Conservation (phyloP, 768 basidiomycete genomes). For the Lanmaoa rubissima region DNA sequence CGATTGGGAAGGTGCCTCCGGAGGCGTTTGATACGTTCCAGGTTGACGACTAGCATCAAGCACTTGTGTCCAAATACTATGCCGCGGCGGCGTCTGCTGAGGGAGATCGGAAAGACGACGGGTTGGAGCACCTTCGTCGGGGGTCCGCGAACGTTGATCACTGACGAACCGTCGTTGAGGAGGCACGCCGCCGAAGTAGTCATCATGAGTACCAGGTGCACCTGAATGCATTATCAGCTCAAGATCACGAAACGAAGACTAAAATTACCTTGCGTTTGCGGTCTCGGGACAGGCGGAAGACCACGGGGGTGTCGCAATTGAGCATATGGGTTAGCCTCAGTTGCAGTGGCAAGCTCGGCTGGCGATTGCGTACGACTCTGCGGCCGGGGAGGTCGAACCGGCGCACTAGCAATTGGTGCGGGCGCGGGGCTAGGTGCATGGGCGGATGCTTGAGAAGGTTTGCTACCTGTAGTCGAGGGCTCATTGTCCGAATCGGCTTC, state of each 20-base stretch:
- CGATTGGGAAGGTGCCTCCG: slow-evolving; percentile 34
- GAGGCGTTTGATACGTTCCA: slow-evolving; percentile 35
- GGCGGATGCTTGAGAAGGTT: slow-evolving; percentile 26
- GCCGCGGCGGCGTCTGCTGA: slow-evolving; percentile 49
- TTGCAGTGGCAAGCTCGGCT: slow-evolving; percentile 28
- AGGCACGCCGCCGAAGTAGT: slow-evolving; percentile 34
- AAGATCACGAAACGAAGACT: neutral
- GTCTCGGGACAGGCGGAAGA: slow-evolving; percentile 61
- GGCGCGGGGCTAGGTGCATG: slow-evolving; percentile 22
- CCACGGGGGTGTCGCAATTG: slow-evolving; percentile 59
- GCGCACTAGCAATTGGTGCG: slow-evolving; percentile 17
- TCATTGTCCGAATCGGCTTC: slow-evolving; percentile 63
- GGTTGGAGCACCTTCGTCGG: slow-evolving; percentile 54
- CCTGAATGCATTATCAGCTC: slow-evolving; percentile 15
- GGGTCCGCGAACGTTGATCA: slow-evolving; percentile 56
- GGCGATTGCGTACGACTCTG: slow-evolving; percentile 33
- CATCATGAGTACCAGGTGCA: slow-evolving; percentile 43
- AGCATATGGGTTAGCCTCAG: slow-evolving; percentile 39
- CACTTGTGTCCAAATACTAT: slow-evolving; percentile 86
- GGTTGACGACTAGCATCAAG: slow-evolving; percentile 65
- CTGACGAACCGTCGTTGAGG: slow-evolving; percentile 49
- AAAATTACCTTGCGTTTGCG: slow-evolving; percentile 43
- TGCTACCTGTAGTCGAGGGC: slow-evolving; percentile 34
- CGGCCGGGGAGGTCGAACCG: slow-evolving; percentile 29
- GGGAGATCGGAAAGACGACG: slow-evolving; percentile 58